phyloP scores from a whole-genome alignment of 345 rosid species.

The Salix brachista region DNA sequence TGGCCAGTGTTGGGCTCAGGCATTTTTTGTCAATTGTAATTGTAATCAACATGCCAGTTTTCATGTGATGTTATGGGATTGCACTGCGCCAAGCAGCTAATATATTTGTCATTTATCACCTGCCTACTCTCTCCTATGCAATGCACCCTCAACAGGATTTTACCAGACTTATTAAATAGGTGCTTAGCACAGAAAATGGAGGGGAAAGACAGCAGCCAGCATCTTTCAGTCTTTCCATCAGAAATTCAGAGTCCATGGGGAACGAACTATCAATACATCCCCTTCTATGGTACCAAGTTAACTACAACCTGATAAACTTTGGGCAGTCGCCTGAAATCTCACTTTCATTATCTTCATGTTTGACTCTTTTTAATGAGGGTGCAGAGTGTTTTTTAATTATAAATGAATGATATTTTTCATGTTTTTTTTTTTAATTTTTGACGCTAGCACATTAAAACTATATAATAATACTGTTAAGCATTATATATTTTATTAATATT shows the following conservation, averaged over 20 bases:
- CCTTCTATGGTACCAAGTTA: too few species aligned
- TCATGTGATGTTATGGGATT: neutral
- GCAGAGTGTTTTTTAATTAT: too few species aligned
- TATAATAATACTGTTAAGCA: too few species aligned
- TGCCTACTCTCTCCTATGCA: neutral
- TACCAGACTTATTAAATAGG: neutral
- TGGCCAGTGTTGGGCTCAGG: neutral
- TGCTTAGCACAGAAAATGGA: neutral
- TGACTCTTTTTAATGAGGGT: too few species aligned
- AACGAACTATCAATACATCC: neutral
- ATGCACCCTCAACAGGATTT: neutral
- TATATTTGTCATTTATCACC: neutral
- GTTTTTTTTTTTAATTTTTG: too few species aligned
- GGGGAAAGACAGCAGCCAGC: neutral
- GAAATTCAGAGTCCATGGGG: neutral
- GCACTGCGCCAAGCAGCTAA: neutral
- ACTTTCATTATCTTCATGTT: too few species aligned
- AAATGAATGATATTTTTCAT: too few species aligned
- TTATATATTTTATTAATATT: too few species aligned
- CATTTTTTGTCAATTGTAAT: neutral
- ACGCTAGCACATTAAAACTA: too few species aligned
- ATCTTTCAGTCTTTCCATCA: neutral
- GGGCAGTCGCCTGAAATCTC: neutral
- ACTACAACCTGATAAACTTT: neutral
- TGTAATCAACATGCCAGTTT: neutral